Evolutionary conservation across 768 basidiomycete species (phyloP).

Genomic region (Rhizopogon rudus): DNA sequence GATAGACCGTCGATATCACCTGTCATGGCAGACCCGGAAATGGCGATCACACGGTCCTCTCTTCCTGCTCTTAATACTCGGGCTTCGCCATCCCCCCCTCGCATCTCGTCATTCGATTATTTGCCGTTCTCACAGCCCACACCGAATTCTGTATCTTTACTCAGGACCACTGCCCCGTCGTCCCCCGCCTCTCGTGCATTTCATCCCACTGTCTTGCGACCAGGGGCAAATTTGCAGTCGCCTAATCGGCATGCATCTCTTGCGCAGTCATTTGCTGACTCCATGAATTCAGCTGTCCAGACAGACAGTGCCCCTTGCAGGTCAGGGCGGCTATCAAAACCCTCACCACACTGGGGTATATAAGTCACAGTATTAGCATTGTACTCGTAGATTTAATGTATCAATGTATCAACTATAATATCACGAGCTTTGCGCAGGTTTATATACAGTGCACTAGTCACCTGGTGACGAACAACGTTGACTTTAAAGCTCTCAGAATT

Average conservation of each 20-base stretch:
- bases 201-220: background rate
- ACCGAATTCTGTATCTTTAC: background rate
- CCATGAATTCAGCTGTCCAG: background rate
- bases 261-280: background rate
- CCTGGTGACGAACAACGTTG: background rate
- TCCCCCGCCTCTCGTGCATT: background rate
- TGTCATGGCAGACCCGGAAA: slow-evolving; percentile 16
- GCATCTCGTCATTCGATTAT: background rate
- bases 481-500: background rate
- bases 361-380: background rate
- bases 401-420: background rate
- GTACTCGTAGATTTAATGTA: background rate
- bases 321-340: slow-evolving; percentile 22
- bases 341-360: slow-evolving; percentile 14
- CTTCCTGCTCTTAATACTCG: background rate
- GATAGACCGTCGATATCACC: slow-evolving; percentile 11
- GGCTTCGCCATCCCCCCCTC: background rate
- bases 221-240: background rate
- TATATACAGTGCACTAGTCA: background rate
- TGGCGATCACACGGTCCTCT: background rate
- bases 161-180: background rate
- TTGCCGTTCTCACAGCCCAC: background rate
- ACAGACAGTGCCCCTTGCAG: slow-evolving; percentile 7
- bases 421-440: no score
- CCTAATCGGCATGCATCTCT: background rate